Evolutionary conservation across 345 rosid genomes (phyloP).

Genomic region (Camelina sativa): DNA sequence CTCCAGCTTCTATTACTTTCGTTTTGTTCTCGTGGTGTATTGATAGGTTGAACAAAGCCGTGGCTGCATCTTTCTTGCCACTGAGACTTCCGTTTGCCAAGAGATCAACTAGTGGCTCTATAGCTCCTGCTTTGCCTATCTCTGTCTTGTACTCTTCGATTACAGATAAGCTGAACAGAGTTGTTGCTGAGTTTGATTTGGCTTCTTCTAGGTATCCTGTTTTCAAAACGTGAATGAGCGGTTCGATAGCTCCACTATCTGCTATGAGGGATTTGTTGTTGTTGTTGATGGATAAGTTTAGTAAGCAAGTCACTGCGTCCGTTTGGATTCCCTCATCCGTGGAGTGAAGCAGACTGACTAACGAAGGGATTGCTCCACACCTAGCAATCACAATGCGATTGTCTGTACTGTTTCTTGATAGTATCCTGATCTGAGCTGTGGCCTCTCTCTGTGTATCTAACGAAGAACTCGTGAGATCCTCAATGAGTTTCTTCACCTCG

Average conservation of each 20-base stretch:
- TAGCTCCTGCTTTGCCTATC: constrained; percentile 88
- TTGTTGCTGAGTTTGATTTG: constrained; percentile 86
- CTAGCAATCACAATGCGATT: constrained; percentile 79
- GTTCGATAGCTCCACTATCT: constrained; percentile 73
- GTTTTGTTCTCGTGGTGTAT: constrained; percentile 83
- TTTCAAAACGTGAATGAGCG: constrained; percentile 77
- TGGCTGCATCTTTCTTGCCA: constrained; percentile 94
- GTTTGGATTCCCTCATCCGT: constrained; percentile 65
- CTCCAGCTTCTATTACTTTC: constrained; percentile 83
- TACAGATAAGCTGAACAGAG: constrained; percentile 84
- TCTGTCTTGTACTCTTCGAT: constrained; percentile 77
- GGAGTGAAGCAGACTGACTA: constrained; percentile 69
- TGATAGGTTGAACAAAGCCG: constrained; percentile 84
- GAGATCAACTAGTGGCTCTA: constrained; percentile 82
- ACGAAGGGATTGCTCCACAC: constrained; percentile 65
- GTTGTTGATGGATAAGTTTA: constrained; percentile 81
- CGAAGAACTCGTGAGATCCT: constrained; percentile 63
- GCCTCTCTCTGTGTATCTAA: constrained; percentile 69
- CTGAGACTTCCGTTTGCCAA: constrained; percentile 79
- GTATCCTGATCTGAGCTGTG: constrained; percentile 61
- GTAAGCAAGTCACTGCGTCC: constrained; percentile 87
- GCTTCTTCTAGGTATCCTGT: constrained; percentile 91
- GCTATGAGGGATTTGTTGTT: constrained; percentile 77
- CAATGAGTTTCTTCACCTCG: constrained; percentile 67
- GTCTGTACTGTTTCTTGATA: constrained; percentile 81